These are phyloP conservation scores for Tremellales sp. DNA, from an alignment of 1,284 basidiomycete species.

Conservation along the genomic window DNA sequence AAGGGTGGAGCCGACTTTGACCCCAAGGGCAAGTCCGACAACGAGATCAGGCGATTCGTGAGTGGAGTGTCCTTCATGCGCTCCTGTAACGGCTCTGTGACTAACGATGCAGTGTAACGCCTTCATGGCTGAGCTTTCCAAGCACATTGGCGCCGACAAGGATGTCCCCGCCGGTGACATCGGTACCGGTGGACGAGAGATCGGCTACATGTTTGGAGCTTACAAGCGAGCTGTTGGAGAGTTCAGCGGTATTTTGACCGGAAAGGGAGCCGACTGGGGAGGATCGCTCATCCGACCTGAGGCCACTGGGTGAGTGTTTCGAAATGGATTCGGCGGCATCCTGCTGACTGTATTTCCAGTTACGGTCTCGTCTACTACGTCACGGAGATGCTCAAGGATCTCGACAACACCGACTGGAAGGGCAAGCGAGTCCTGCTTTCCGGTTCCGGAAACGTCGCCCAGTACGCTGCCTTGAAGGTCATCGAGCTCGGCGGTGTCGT, in stretches of 20 bases:
- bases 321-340: not conserved
- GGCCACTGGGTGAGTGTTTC: conserved; percentile 53
- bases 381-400: conserved; percentile 53
- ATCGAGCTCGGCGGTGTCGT: conserved; percentile 73
- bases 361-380: conserved; percentile 78
- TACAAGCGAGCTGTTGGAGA: conserved; percentile 74
- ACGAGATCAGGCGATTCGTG: conserved; percentile 68
- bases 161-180: conserved; percentile 80
- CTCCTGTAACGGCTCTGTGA: not conserved
- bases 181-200: conserved; percentile 64
- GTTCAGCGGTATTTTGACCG: conserved; percentile 71
- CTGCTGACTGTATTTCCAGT: conserved; percentile 33
- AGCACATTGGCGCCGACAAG: conserved; percentile 68
- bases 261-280: conserved; percentile 70
- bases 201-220: conserved; percentile 66
- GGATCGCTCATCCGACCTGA: conserved; percentile 69
- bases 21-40: conserved; percentile 75
- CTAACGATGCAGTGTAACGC: conserved; percentile 47
- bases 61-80: conserved; percentile 20
- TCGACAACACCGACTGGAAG: conserved; percentile 52
- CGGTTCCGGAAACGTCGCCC: conserved; percentile 68
- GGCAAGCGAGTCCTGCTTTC: conserved; percentile 66
- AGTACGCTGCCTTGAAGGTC: conserved; percentile 74
- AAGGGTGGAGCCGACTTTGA: conserved; percentile 72
- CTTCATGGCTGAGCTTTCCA: conserved; percentile 69